Conservation (phyloP, 1,284 basidiomycete genomes). For the Anthracocystis setariae region DNA sequence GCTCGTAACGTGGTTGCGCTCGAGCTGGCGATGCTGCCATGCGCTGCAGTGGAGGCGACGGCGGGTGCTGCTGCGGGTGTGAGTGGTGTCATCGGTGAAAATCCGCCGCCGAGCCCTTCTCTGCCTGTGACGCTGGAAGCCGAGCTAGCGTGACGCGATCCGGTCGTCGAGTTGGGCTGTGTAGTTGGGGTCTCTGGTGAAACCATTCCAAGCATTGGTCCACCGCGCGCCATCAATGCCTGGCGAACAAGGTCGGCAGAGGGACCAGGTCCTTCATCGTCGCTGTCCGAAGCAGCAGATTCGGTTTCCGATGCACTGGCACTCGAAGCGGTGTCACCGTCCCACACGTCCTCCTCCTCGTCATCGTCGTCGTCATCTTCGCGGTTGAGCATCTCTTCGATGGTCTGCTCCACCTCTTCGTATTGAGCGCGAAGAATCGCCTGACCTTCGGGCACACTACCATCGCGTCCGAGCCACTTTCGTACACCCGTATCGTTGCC, state of each 20-base stretch:
- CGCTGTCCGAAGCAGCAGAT: slow-evolving; percentile 38
- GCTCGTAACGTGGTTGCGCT: slow-evolving; percentile 31
- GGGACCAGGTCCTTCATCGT: slow-evolving; percentile 30
- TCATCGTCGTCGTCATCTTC: slow-evolving; percentile 66
- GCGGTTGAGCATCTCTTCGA: slow-evolving; percentile 72
- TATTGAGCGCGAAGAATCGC: slow-evolving; percentile 95
- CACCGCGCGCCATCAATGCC: slow-evolving; percentile 37
- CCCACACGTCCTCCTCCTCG: slow-evolving; percentile 55
- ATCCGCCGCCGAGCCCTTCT: slow-evolving; percentile 33
- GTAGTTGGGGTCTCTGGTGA: slow-evolving; percentile 29
- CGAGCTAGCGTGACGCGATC: slow-evolving; percentile 32
- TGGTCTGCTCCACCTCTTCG: slow-evolving; percentile 93
- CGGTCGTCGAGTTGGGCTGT: slow-evolving; percentile 25
- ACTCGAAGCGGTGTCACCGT: slow-evolving; percentile 39
- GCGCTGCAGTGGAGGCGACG: slow-evolving; percentile 3
- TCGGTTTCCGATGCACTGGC: slow-evolving; percentile 38
- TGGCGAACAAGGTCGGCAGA: slow-evolving; percentile 45
- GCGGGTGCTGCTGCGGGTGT: slow-evolving; percentile 6
- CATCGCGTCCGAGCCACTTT: slow-evolving; percentile 72
- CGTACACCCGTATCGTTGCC: slow-evolving; percentile 64
- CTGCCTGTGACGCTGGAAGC: slow-evolving; percentile 21
- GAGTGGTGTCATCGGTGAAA: slow-evolving; percentile 25
- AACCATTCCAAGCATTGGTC: slow-evolving; percentile 40
- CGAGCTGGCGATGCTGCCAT: slow-evolving; percentile 38
- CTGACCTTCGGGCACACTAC: slow-evolving; percentile 91